phyloP scores from a whole-genome alignment of 495 filamentous ascomycete species.

The Tuber brumale region DNA sequence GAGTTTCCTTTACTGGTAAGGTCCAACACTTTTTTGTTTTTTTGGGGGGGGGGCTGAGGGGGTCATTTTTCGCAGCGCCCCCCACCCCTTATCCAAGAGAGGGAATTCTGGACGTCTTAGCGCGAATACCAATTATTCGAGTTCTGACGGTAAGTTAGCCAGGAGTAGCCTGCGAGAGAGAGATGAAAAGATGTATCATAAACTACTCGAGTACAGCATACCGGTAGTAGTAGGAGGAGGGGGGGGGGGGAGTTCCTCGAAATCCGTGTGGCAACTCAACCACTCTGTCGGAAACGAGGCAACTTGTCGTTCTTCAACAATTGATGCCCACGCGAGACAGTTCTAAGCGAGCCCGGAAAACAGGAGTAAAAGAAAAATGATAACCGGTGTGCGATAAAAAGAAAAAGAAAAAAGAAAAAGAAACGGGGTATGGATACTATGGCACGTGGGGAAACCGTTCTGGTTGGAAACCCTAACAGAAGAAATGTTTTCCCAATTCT shows the following conservation, averaged over 20 bases:
- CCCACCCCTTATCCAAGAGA: too few species aligned
- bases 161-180: too few species aligned
- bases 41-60: too few species aligned
- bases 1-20: too few species aligned
- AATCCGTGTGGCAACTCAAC: slow-evolving; percentile 26
- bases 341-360: slow-evolving; percentile 24
- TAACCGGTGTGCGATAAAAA: neutral
- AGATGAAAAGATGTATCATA: too few species aligned
- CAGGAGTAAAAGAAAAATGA: neutral
- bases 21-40: too few species aligned
- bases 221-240: neutral
- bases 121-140: too few species aligned
- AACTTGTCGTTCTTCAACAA: slow-evolving; percentile 9
- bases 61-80: too few species aligned
- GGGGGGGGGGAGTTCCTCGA: neutral
- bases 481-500: neutral
- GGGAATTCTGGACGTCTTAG: too few species aligned
- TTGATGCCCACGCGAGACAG: slow-evolving; percentile 25
- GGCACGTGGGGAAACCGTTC: neutral
- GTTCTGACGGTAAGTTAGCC: too few species aligned
- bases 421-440: neutral
- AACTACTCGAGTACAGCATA: neutral
- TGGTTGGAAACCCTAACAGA: neutral
- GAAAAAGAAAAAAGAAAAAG: neutral
- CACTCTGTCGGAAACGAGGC: slow-evolving; percentile 37